Percentiles rank a stretch among this genome's conserved stretches.
Evolutionary conservation across 805 yeast species (phyloP).

Genomic region (Teunomyces tritomae): DNA sequence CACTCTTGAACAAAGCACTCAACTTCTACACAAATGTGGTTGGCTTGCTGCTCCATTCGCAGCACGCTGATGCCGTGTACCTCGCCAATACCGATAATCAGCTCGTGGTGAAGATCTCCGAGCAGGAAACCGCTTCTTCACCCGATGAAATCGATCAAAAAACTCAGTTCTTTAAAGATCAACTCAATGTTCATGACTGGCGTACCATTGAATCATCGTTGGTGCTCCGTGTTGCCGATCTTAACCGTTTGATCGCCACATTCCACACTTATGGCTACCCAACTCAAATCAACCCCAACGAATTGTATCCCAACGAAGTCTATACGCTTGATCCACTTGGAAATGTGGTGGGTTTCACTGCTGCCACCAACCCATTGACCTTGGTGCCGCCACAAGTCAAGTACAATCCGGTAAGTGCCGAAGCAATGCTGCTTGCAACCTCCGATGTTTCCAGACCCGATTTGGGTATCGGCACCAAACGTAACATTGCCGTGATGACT

Average conservation of each 20-base stretch:
- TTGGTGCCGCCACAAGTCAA: conserved; percentile 43
- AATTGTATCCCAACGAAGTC: conserved; percentile 69
- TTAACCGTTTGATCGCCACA: conserved; percentile 35
- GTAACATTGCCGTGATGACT: conserved; percentile 91
- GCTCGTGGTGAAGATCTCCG: conserved; percentile 20
- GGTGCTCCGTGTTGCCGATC: conserved; percentile 45
- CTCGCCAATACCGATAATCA: conserved; percentile 22
- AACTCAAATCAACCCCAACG: conserved; percentile 67
- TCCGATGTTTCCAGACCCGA: conserved; percentile 17
- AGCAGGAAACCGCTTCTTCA: conserved; percentile 7
- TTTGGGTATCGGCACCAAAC: conserved; percentile 17
- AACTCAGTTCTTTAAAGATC: conserved; percentile 10
- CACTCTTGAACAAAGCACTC: conserved; percentile 44
- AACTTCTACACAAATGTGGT: conserved; percentile 52
- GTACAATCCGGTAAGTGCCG: conserved; percentile 16
- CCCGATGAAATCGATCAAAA: conserved; percentile 17
- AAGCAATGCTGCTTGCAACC: conserved; percentile 15
- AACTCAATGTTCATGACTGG: conserved; percentile 43
- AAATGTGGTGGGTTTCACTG: conserved; percentile 74
- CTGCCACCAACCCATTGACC: conserved; percentile 54
- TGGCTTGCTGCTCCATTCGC: conserved; percentile 25
- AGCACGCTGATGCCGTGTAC: conserved; percentile 14
- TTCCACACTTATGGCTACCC: conserved; percentile 30
- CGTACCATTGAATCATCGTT: conserved; percentile 43
- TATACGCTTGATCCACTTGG: conserved; percentile 85